Evolutionary conservation across 345 rosid genomes (phyloP).

Genomic region (Leavenworthia alabamica): DNA sequence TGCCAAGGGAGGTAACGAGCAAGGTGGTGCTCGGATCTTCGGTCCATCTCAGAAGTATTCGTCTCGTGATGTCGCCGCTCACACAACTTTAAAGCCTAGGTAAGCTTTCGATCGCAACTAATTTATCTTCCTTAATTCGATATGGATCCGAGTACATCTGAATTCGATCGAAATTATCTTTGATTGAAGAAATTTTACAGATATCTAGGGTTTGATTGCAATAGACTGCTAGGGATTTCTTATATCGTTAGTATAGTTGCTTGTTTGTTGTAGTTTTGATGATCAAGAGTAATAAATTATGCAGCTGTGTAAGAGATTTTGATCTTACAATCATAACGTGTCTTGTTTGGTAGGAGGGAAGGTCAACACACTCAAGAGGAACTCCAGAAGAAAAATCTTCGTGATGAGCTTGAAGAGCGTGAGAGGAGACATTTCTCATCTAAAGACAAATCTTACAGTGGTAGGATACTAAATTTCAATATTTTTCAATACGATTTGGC

Average conservation of each 20-base stretch:
- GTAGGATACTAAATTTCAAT: conserved; percentile 16
- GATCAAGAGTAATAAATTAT: background rate
- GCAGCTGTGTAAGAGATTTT: background rate
- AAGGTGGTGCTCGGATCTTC: conserved; percentile 91
- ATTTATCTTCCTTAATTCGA: background rate
- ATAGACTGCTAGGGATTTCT: background rate
- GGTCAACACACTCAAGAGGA: conserved; percentile 95
- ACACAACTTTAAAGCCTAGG: conserved; percentile 87
- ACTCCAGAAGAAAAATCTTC: conserved; percentile 70
- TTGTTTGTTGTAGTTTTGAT: background rate
- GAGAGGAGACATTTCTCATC: conserved; percentile 87
- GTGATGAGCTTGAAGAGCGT: conserved; percentile 84
- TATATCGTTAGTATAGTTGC: background rate
- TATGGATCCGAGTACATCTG: background rate
- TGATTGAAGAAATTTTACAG: too few species aligned
- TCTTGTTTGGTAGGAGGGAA: conserved; percentile 51
- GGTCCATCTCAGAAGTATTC: conserved; percentile 99
- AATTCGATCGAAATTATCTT: background rate
- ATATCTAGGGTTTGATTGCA: conserved; percentile 27
- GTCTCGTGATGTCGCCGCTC: conserved; percentile 88
- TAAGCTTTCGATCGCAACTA: conserved; percentile 1
- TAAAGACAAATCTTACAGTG: conserved; percentile 67
- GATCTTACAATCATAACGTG: background rate
- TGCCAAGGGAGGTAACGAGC: conserved; percentile 97
- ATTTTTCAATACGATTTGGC: background rate